Base-by-base conservation (phyloP, 2,329 filamentous ascomycete species). In the Pseudopyricularia javanii region DNA sequence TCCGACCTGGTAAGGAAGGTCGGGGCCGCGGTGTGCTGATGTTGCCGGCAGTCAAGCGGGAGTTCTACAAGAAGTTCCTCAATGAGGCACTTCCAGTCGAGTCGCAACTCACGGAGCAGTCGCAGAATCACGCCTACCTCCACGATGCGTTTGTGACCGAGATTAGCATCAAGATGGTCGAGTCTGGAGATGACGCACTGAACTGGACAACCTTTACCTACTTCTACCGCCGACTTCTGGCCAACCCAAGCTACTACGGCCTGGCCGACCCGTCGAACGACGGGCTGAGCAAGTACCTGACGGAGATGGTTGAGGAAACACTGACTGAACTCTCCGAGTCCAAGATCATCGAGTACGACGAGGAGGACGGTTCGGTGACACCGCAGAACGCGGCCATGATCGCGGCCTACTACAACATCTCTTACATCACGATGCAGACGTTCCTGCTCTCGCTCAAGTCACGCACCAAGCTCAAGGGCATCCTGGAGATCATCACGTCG, bases 151-250 rank as follows among this genome's bases (percentile, higher is more conserved):
- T 98, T 61, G 91, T 98, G 47, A 91, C 91, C 0, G 93, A 98
- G 68, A 90, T 97, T 62, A 96, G 90, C 73, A 95, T 90, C 17
- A 91, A 90, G 74, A 95, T 91, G 66, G 93, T 98, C 56, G 83
- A 89, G 61, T 95, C 91, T 12, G 95, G 90, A 14, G 93, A 97
- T 61, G 91, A 97, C 70, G 93, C 91, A 11, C 91, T 98, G 59
- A 94, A 95, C 69, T 98, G 93, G 93, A 88, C 90, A 35, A 97
- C 93, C 0, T 97, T 96, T 66, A 96, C 91, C 11, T 98, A 95
- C 72, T 96, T 97, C 71, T 98, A 98, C 71, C 86, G 93, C 45
- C 85, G 93, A 54, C 78, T 98, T 35, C 78, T 97, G 34, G 91
- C 91, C 30, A 98, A 98, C 65, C 93, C 93, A 8, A 96, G 89